Base-by-base conservation (phyloP, 306 rosid species). In the Rubus parviflorus region DNA sequence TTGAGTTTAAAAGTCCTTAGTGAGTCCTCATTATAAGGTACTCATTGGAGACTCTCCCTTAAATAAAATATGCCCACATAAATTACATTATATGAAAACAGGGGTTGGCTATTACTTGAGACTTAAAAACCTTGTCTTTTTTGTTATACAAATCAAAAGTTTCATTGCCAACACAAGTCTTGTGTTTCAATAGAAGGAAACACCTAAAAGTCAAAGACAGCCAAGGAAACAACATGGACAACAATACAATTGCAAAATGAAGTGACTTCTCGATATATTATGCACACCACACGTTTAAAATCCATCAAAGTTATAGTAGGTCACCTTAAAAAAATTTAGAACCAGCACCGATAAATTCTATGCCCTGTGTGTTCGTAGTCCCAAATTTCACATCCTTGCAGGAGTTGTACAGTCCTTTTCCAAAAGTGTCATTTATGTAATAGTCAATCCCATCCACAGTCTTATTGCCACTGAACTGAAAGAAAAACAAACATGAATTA, bases 361-460 rank as follows among this genome's bases (percentile, higher is more conserved):
- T 85, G 74, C 97, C 98, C 85, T 89, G 83, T 16, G 98, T 94
- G 83, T 94, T 94, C 98, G 92, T 94, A 20, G 98, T 94, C 75
- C 98, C 98, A 84, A 92, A 94, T 85, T 94, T 92, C 19, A 94
- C 98, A 67, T 94, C 98, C 88, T 92, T 89, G 88, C 98, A 94
- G 19, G 97, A 88, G 73, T 81, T 62, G 69, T 83, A 94, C 54
- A 94, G 89, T 56, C 87, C 97, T 76, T 90, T 82, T 48, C 96
- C 98, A 83, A 92, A 92, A 68, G 78, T 84, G 78, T 87, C 82
- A 51, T 89, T 72, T 38, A 89, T 40, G 57, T 57, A 90, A 79
- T 77, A 90, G 77, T 92, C 97, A 83, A 94, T 92, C 61, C 91
- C 95, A 79, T 94, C 97, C 42, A 90, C 97, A 51, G 98, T 94